Base-by-base conservation (phyloP, 2,329 filamentous ascomycete species). In the Tothia fuscella region DNA sequence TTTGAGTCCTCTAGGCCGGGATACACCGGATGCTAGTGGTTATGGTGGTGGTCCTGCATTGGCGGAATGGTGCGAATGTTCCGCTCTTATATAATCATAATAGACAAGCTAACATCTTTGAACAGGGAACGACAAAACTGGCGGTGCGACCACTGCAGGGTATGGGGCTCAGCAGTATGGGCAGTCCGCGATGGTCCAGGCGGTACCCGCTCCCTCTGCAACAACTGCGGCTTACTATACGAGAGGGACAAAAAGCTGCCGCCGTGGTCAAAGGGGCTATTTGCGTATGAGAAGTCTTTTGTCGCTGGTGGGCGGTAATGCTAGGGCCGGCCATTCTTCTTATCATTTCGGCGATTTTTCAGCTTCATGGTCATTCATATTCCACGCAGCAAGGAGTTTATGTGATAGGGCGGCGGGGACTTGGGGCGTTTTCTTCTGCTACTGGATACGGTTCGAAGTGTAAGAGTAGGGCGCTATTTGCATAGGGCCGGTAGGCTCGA, bases 91-190 rank as follows among this genome's bases (percentile, higher is more conserved):
- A 14, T 20, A 36, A 21, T 29, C 41, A 30, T 40, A 20, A 10
- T 16, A 10, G n/a, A 20, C 5, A 32, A 44, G 48, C 50, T 30
- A 48, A 58, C 48, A 55, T 44, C 31, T 17, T n/a, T 38, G 20
- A 42, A 13, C 46, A 72, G 72, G 53, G 91, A 96, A 66, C 74
- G 88, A 51, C 69, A 75, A 48, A 78, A 72, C 32, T 98, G 91
- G 91, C 76, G 85, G 47, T 98, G 91, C 63, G 69, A 70, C 33
- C 89, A 96, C 61, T 98, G 91, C 60, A 72, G 72, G 46, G 78
- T 95, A 25, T 89, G 83, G 78, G 91, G 89, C 13, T 80, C 80
- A 37, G 82, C 86, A 21, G 86, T 95, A 6, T 98, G 91, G 91
- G 88, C 85, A 37, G 89, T 96, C 3, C 72, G 91, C 52, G 88